Evolutionary conservation across 768 basidiomycete genomes (phyloP), one percentile per base, ranked within the genome.

Genomic region (Amanita thiersii): DNA sequence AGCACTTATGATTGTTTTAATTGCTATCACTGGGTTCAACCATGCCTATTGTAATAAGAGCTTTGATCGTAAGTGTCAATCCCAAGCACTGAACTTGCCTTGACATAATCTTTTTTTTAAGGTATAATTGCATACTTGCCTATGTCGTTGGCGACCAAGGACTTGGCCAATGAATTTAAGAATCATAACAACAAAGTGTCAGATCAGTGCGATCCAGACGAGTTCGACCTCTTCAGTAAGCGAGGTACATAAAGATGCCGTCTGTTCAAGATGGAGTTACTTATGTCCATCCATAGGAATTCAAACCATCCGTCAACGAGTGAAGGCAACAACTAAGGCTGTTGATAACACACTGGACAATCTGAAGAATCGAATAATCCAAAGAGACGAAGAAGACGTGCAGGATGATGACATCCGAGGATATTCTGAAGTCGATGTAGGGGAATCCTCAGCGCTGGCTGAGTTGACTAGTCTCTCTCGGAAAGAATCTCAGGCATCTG

Each of bases 131-230:
- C 68, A 12, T 70, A 71, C 48, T 59, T 83, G 15, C 81, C 81
- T 0, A 75, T 82, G 61, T 77, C 77, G 0, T 57, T 85, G 32
- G 77, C 80, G 1, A 78, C 73, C 24, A 69, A 72, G 50, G 69
- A 77, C 50, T 64, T 76, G 58, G 64, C 60, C 3, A 59, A 56
- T 52, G 61, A 58, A 49, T 55, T 55, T 30, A 61, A 59, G 44
- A 54, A 55, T 10, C 30, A 31, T 31, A 3, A 3, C 30, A 31
- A 10, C 30, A 31, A 12, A 31, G 3, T 31, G 30, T 12, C 30
- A 31, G 4, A 15, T 15, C 30, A n/a, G n/a, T n/a, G n/a, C n/a
- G n/a, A n/a, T n/a, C n/a, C n/a, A 3, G 9, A 23, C 8, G 37
- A 18, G 18, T 32, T 26, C 17, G 31, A 43, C 32, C 19, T 35